phyloP scores from a whole-genome alignment of 768 basidiomycete species.

The Amylocystis lapponica region DNA sequence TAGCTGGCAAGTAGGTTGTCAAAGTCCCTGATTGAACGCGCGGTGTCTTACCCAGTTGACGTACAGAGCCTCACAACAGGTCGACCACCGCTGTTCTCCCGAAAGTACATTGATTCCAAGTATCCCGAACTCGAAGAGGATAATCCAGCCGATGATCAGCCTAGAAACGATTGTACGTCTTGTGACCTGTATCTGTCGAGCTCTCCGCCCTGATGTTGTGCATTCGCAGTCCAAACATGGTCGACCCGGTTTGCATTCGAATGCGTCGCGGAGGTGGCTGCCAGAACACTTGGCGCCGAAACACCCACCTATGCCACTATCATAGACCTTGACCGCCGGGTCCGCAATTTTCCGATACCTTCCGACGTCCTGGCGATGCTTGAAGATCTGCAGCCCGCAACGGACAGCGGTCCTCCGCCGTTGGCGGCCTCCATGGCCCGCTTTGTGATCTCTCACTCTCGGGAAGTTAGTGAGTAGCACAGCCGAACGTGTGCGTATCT shows the following conservation, averaged over 20 bases:
- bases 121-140: conserved; percentile 37
- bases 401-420: conserved; percentile 15
- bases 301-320: conserved; percentile 61
- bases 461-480: conserved; percentile 52
- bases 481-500: too few relatives aligned
- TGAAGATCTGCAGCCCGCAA: conserved; percentile 18
- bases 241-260: conserved; percentile 59
- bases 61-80: conserved; percentile 62
- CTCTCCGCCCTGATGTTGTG: too few relatives aligned
- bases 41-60: conserved; percentile 3
- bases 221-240: conserved; percentile 59
- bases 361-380: conserved; percentile 37
- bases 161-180: conserved; percentile 13
- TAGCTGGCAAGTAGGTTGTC: conserved; percentile 52
- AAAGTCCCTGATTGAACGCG: background rate
- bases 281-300: conserved; percentile 57
- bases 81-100: conserved; percentile 62
- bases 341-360: conserved; percentile 56
- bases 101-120: conserved; percentile 62
- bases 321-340: conserved; percentile 62
- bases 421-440: conserved; percentile 31
- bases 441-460: conserved; percentile 33
- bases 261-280: conserved; percentile 57
- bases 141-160: conserved; percentile 9
- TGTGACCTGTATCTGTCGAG: too few relatives aligned